Conservation (phyloP, 495 filamentous ascomycete genomes). For the Letharia lupina region DNA sequence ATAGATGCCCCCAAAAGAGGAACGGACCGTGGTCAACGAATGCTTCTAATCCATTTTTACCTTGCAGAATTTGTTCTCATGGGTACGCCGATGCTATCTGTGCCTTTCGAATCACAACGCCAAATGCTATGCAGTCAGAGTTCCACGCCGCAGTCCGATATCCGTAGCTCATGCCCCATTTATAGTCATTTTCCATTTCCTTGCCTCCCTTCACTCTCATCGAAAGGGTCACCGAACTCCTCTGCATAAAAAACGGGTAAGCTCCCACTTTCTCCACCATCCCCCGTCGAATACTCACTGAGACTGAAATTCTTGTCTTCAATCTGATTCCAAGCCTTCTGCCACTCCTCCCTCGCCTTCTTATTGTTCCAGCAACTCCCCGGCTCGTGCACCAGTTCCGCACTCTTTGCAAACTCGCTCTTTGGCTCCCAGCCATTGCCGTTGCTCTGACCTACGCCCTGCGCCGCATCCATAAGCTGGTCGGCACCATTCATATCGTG, state of each 20-base stretch:
- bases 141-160: not conserved
- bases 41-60: not conserved
- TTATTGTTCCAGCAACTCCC: conserved; percentile 51
- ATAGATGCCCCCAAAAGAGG: not conserved
- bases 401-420: conserved; percentile 22
- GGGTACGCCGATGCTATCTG: not conserved
- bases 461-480: not conserved
- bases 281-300: conserved; percentile 27
- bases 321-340: conserved; percentile 40
- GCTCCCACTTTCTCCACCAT: not conserved
- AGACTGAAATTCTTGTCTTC: conserved; percentile 43
- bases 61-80: not conserved
- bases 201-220: conserved; percentile 35
- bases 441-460: not conserved
- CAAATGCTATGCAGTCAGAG: conserved; percentile 9
- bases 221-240: conserved; percentile 50
- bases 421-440: conserved; percentile 1
- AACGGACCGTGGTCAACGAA: not conserved
- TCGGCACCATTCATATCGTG: not conserved
- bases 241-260: conserved; percentile 26
- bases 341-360: conserved; percentile 54
- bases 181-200: not conserved
- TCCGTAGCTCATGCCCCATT: conserved; percentile 30
- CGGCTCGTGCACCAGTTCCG: conserved; percentile 27
- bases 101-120: not conserved